These are phyloP conservation scores for Heteromeles arbutifolia DNA, from an alignment of 306 rosid genomes.

Conservation along the genomic window DNA sequence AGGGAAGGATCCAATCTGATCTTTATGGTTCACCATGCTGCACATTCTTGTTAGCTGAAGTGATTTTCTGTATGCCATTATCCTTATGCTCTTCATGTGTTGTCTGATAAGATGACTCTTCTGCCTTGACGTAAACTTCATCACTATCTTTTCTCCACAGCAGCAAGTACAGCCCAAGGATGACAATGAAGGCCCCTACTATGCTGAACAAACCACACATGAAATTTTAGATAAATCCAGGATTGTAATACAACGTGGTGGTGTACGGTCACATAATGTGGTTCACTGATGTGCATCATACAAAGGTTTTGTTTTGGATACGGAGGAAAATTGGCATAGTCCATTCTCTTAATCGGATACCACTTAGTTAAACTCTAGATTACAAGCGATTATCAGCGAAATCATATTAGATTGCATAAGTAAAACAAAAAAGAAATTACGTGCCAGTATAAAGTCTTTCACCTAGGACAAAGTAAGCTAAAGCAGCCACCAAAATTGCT, in stretches of 20 bases:
- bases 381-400: not conserved
- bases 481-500: conserved; percentile 52
- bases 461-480: conserved; percentile 76
- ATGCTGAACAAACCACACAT: conserved; percentile 39
- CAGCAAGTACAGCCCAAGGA: conserved; percentile 59
- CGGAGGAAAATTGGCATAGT: not conserved
- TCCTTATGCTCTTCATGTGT: not conserved
- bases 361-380: not conserved
- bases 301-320: not conserved
- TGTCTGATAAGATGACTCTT: conserved; percentile 15
- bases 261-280: not conserved
- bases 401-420: not conserved
- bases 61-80: not conserved
- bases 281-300: not conserved
- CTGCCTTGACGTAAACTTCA: conserved; percentile 24
- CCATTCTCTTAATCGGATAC: too few relatives aligned
- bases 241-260: not conserved
- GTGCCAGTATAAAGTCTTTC: conserved; percentile 74
- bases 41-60: not conserved
- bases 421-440: conserved; percentile 24
- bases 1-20: not conserved
- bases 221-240: not conserved
- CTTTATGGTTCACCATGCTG: not conserved
- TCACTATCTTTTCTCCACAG: conserved; percentile 81
- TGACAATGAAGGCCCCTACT: conserved; percentile 56